Percentiles rank a stretch among this genome's conserved stretches.
Conservation (phyloP, 1,139 yeast genomes). For the Suhomyces maxii region DNA sequence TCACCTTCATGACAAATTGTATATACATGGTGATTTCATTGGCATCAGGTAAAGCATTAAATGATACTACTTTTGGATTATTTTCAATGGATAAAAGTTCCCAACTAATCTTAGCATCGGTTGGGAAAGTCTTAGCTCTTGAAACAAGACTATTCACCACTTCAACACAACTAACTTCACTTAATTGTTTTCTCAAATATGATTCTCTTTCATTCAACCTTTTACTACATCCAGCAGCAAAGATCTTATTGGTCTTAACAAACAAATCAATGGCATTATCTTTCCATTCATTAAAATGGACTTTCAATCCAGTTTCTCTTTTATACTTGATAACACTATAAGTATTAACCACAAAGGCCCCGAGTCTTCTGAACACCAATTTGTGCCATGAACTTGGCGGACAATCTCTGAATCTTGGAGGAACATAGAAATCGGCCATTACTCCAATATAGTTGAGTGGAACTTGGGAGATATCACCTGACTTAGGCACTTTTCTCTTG, state of each 20-base stretch:
- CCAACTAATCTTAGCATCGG: slow-evolving; percentile 66
- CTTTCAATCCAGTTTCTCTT: slow-evolving; percentile 61
- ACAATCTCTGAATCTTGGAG: slow-evolving; percentile 33
- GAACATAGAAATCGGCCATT: slow-evolving; percentile 46
- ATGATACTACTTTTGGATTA: slow-evolving; percentile 69
- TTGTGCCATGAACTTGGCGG: slow-evolving; percentile 43
- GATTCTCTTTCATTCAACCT: slow-evolving; percentile 36
- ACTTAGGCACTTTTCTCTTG: slow-evolving; percentile 20
- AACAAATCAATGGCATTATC: slow-evolving; percentile 68
- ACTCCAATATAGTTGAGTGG: slow-evolving; percentile 45
- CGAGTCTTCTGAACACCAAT: slow-evolving; percentile 44
- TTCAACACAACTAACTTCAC: slow-evolving; percentile 57
- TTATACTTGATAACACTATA: slow-evolving; percentile 64
- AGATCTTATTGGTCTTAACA: slow-evolving; percentile 65
- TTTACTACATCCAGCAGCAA: slow-evolving; percentile 52
- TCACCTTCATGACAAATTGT: slow-evolving; percentile 75
- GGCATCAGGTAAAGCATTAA: slow-evolving; percentile 62
- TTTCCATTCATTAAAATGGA: slow-evolving; percentile 69
- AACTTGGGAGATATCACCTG: slow-evolving; percentile 37
- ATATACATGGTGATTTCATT: slow-evolving; percentile 66
- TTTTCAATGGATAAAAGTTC: slow-evolving; percentile 66
- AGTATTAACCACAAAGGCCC: slow-evolving; percentile 60
- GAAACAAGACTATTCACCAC: slow-evolving; percentile 35
- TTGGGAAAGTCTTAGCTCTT: slow-evolving; percentile 59
- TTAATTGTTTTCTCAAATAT: slow-evolving; percentile 42